Evolutionary conservation across 2,329 filamentous ascomycete genomes (phyloP), one percentile per base, ranked within the genome.

Genomic region (Fusarium globosum): DNA sequence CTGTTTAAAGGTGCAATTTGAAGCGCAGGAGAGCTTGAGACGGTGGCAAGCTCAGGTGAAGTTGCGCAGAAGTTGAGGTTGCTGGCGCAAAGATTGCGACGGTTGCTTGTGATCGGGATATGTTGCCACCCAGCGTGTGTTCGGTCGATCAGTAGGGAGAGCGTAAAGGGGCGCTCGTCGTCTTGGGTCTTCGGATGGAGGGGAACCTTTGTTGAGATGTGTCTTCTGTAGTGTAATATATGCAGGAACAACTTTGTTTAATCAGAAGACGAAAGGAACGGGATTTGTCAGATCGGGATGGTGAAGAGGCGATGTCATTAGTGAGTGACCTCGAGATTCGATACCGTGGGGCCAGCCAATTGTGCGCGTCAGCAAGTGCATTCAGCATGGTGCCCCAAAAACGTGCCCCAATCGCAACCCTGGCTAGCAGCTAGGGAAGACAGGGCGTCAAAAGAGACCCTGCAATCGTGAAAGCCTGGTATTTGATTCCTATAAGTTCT

Each of bases 1-100:
- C 80, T 95, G 80, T 95, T 96, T 95, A 94, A 96, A 95, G 93
- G 93, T 87, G 87, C 86, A 60, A 73, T 79, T 81, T 76, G 75
- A 79, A 79, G 81, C 82, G 82, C 79, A 76, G 76, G 78, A 79
- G 76, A 76, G 72, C 70, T 71, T 66, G 60, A 18, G 36, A 48
- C 35, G 42, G n/a, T 23, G 45, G 12, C 55, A 62, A 63, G 70
- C 66, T 58, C 57, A 46, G 39, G 28, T 21, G 33, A 23, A 36
- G 41, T 26, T 30, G 46, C 26, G 38, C 39, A 41, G 43, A 39
- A 45, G 42, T 21, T 48, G 61, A 43, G 53, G 65, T 23, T 53
- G 55, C 51, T 59, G 73, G 57, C 49, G 62, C 41, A 60, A 62
- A 56, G 57, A 66, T 71, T 65, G 71, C 65, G 61, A 73, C 49